Conservation (phyloP, 805 yeast species). For the Candida michaelii region DNA sequence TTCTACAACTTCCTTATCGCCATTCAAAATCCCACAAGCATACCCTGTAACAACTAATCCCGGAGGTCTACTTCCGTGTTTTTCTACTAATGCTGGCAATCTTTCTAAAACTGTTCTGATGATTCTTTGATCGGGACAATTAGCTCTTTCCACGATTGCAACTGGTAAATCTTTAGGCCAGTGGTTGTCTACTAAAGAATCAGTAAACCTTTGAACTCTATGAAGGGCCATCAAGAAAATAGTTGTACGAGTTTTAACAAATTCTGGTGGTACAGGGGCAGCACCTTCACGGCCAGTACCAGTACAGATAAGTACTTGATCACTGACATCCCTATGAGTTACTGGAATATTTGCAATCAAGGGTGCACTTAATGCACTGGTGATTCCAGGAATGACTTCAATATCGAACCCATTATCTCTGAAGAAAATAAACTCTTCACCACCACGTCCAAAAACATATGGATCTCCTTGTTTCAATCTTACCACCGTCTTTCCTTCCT, state of each 20-base stretch:
- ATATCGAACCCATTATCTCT: slow-evolving; percentile 67
- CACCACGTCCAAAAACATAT: slow-evolving; percentile 93
- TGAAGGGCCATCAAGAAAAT: slow-evolving; percentile 90
- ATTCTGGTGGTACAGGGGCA: slow-evolving; percentile 75
- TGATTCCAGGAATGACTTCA: slow-evolving; percentile 78
- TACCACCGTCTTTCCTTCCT: slow-evolving; percentile 73
- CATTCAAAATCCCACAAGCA: slow-evolving; percentile 53
- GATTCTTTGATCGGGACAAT: slow-evolving; percentile 89
- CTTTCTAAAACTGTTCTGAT: slow-evolving; percentile 68
- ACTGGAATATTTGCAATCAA: slow-evolving; percentile 81
- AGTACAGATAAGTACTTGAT: slow-evolving; percentile 89
- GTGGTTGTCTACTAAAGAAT: slow-evolving; percentile 42
- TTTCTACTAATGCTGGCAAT: slow-evolving; percentile 71
- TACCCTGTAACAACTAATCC: slow-evolving; percentile 82
- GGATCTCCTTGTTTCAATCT: slow-evolving; percentile 97
- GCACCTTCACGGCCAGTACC: slow-evolving; percentile 92
- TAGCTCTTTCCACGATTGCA: slow-evolving; percentile 85
- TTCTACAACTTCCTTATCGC: slow-evolving; percentile 6
- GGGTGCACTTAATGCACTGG: slow-evolving; percentile 89
- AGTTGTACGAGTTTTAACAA: slow-evolving; percentile 70
- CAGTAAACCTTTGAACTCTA: slow-evolving; percentile 59
- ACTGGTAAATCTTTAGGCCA: slow-evolving; percentile 80
- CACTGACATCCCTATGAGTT: slow-evolving; percentile 89
- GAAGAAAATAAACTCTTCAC: slow-evolving; percentile 82
- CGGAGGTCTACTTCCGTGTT: slow-evolving; percentile 87